Conservation (phyloP, 352 stramenopile species). For the Achlya hypogyna region DNA sequence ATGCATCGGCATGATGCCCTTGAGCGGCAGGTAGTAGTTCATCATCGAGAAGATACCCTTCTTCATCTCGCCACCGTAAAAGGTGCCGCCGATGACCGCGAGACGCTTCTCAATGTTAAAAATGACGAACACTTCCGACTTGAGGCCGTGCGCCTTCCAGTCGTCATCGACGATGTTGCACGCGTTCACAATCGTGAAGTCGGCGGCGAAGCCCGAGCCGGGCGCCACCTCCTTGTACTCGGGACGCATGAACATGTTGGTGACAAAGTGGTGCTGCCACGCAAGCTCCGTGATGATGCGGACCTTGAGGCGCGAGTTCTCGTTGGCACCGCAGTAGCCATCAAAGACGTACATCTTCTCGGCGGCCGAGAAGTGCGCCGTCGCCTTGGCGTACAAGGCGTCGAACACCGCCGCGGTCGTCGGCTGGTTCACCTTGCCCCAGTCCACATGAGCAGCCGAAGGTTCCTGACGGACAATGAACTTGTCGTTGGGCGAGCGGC, state of each 20-base stretch:
- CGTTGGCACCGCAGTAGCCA: slow-evolving; percentile 50
- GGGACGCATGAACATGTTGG: slow-evolving; percentile 63
- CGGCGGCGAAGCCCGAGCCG: slow-evolving; percentile 29
- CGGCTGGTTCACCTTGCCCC: slow-evolving; percentile 49
- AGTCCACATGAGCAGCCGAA: slow-evolving; percentile 41
- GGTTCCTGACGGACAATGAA: slow-evolving; percentile 47
- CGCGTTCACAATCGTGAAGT: slow-evolving; percentile 62
- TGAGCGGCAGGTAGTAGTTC: slow-evolving; percentile 53
- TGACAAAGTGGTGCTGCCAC: slow-evolving; percentile 61
- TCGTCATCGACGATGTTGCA: slow-evolving; percentile 52
- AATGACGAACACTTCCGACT: slow-evolving; percentile 54
- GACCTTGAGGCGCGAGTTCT: slow-evolving; percentile 46
- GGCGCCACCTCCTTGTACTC: slow-evolving; percentile 42
- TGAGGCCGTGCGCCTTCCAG: slow-evolving; percentile 39
- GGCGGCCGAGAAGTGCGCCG: slow-evolving; percentile 37
- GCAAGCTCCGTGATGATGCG: slow-evolving; percentile 48
- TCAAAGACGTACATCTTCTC: slow-evolving; percentile 58
- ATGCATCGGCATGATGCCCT: slow-evolving; percentile 57
- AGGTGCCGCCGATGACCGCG: slow-evolving; percentile 51
- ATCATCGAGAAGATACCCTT: slow-evolving; percentile 68
- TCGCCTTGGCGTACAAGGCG: slow-evolving; percentile 34
- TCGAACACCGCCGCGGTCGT: slow-evolving; percentile 45
- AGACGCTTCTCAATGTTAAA: slow-evolving; percentile 64
- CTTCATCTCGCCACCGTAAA: slow-evolving; percentile 63
- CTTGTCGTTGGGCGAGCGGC: slow-evolving; percentile 51